Conservation (phyloP, 768 basidiomycete genomes). For the Serendipita sp. region DNA sequence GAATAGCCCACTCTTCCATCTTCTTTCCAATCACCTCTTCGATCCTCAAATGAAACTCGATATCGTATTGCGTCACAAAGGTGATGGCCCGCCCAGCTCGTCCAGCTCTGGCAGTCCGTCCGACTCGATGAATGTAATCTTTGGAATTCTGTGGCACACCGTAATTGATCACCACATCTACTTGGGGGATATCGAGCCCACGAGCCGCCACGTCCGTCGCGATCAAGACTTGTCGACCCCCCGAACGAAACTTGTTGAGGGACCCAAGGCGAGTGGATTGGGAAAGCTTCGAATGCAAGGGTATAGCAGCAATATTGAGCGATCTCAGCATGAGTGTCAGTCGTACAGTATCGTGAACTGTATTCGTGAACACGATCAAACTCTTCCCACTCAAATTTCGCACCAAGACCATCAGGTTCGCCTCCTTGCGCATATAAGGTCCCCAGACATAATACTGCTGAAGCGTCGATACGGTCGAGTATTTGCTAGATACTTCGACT, state of each 20-base stretch:
- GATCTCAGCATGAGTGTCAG: conserved; percentile 78
- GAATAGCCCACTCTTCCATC: conserved; percentile 75
- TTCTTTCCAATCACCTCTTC: conserved; percentile 85
- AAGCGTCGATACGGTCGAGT: conserved; percentile 83
- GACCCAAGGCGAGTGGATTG: conserved; percentile 90
- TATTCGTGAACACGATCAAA: conserved; percentile 91
- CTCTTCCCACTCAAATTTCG: conserved; percentile 84
- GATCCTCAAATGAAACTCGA: conserved; percentile 88
- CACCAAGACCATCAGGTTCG: conserved; percentile 72
- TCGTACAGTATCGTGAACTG: conserved; percentile 76
- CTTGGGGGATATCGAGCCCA: conserved; percentile 88
- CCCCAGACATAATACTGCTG: conserved; percentile 92
- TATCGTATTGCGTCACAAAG: conserved; percentile 96
- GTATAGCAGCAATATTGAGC: conserved; percentile 87
- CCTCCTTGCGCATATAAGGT: conserved; percentile 82
- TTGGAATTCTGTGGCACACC: conserved; percentile 96
- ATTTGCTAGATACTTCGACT: conserved; percentile 89
- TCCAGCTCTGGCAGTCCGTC: conserved; percentile 95
- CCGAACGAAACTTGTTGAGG: conserved; percentile 87
- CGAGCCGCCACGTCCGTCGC: conserved; percentile 95
- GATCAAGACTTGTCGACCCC: conserved; percentile 77
- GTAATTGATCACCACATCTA: conserved; percentile 95
- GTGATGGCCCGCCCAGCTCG: conserved; percentile 92
- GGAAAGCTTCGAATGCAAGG: conserved; percentile 85
- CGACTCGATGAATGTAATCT: conserved; percentile 97